phyloP scores from a whole-genome alignment of 495 filamentous ascomycete genomes.

The Wilcoxina mikolae region DNA sequence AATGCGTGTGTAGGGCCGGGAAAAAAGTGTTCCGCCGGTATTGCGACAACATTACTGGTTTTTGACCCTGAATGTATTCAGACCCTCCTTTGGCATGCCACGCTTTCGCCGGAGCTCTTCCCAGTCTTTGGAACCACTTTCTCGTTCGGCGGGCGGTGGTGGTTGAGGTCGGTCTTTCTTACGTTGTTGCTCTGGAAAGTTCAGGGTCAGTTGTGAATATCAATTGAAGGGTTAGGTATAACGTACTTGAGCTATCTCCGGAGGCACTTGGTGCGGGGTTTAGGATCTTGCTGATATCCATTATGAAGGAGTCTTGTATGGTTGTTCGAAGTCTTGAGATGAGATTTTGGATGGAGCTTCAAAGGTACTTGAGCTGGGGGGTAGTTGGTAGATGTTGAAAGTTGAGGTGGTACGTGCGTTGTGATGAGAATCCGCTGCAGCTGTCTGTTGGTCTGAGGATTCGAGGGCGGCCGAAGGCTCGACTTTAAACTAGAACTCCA shows the following conservation, averaged over 20 bases:
- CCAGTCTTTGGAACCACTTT: neutral
- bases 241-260: neutral
- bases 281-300: slow-evolving; percentile 4
- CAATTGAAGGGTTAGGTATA: neutral
- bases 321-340: too few relatives aligned
- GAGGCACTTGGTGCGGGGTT: neutral
- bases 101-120: neutral
- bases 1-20: too few relatives aligned
- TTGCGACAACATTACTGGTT: neutral
- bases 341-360: too few relatives aligned
- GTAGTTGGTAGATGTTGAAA: too few relatives aligned
- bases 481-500: neutral
- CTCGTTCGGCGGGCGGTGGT: neutral
- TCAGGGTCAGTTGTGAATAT: neutral
- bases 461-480: neutral
- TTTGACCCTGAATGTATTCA: slow-evolving; percentile 1
- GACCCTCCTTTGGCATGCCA: slow-evolving; percentile 3
- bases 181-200: neutral
- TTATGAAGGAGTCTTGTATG: too few relatives aligned
- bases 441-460: neutral
- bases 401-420: too few relatives aligned
- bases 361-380: too few relatives aligned
- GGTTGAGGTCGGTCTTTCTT: neutral
- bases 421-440: too few relatives aligned
- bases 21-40: too few relatives aligned